A percentile compares a stretch with the other conserved stretches of the same genome.
These are phyloP conservation scores for Fomitiporia mediterranea DNA, from an alignment of 1,284 basidiomycete species.

Conservation along the genomic window DNA sequence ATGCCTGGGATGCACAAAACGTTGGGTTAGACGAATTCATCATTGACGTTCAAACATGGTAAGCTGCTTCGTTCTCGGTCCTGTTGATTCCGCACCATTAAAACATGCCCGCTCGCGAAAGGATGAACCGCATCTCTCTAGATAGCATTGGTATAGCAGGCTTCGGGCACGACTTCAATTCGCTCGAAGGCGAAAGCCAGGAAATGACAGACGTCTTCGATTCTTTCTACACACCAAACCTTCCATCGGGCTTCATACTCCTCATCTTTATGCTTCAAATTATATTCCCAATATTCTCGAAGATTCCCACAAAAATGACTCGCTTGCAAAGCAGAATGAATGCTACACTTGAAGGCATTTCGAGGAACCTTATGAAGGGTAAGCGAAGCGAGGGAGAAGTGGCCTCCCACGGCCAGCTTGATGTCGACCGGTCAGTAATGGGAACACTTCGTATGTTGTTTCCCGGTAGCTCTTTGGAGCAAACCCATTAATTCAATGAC, in stretches of 20 bases:
- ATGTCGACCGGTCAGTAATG: conserved; percentile 54
- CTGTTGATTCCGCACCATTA: background rate
- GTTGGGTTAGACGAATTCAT: conserved; percentile 32
- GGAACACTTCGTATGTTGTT: conserved; percentile 43
- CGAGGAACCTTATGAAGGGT: conserved; percentile 41
- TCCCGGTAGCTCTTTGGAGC: background rate
- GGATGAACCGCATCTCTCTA: conserved; percentile 49
- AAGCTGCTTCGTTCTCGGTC: background rate
- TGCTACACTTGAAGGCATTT: conserved; percentile 40
- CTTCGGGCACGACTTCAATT: conserved; percentile 53
- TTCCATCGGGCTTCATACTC: conserved; percentile 31
- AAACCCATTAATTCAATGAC: background rate
- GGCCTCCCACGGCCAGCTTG: conserved; percentile 33
- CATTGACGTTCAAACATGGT: conserved; percentile 54
- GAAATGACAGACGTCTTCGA: conserved; percentile 45
- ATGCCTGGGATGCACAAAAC: conserved; percentile 45
- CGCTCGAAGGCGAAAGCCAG: conserved; percentile 43
- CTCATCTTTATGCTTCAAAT: conserved; percentile 40
- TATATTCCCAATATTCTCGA: conserved; percentile 39
- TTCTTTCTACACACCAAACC: conserved; percentile 30
- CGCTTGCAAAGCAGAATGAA: conserved; percentile 35
- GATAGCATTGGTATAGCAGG: conserved; percentile 57
- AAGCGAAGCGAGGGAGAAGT: conserved; percentile 40
- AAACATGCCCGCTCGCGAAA: conserved; percentile 10
- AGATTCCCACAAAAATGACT: conserved; percentile 39